Percentiles rank a stretch among this genome's conserved stretches.
phyloP scores from a whole-genome alignment of 139 green algal species.

The Coccomyxa sp. region DNA sequence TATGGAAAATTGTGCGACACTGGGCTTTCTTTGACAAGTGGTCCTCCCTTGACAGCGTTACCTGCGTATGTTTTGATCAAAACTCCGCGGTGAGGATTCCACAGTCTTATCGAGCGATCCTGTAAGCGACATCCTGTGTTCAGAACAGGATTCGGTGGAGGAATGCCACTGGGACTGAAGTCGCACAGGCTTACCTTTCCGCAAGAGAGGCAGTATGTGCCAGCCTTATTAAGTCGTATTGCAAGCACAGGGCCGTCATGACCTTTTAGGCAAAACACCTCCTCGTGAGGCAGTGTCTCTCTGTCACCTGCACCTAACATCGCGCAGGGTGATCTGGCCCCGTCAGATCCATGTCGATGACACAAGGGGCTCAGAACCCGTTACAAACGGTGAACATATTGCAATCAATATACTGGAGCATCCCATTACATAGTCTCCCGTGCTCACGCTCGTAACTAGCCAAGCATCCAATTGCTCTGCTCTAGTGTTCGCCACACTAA shows the following conservation, averaged over 20 bases:
- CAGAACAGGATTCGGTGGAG: not conserved
- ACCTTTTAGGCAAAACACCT: constrained; percentile 38
- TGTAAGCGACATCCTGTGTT: constrained; percentile 23
- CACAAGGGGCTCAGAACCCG: no score
- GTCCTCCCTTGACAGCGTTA: not conserved
- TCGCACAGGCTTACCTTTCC: constrained; percentile 58
- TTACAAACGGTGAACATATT: no score
- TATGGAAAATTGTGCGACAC: not conserved
- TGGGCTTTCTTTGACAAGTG: not conserved
- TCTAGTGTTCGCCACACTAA: no score
- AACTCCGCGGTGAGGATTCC: constrained; percentile 77
- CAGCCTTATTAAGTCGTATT: constrained; percentile 77
- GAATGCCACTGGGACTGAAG: not conserved
- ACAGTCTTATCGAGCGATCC: constrained; percentile 80
- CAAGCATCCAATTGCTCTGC: no score
- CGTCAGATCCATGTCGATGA: no score
- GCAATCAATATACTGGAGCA: no score
- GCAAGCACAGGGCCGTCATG: constrained; percentile 82
- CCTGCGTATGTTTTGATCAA: constrained; percentile 75
- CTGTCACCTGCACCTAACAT: not conserved
- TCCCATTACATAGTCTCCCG: no score
- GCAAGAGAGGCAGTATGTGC: constrained; percentile 79
- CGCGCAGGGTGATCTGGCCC: no score
- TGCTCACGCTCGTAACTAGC: no score
- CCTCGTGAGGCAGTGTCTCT: not conserved